Percentiles rank a stretch among this genome's conserved stretches.
phyloP scores from a whole-genome alignment of 2,329 filamentous ascomycete genomes.

The Pestalotiopsis sp. region DNA sequence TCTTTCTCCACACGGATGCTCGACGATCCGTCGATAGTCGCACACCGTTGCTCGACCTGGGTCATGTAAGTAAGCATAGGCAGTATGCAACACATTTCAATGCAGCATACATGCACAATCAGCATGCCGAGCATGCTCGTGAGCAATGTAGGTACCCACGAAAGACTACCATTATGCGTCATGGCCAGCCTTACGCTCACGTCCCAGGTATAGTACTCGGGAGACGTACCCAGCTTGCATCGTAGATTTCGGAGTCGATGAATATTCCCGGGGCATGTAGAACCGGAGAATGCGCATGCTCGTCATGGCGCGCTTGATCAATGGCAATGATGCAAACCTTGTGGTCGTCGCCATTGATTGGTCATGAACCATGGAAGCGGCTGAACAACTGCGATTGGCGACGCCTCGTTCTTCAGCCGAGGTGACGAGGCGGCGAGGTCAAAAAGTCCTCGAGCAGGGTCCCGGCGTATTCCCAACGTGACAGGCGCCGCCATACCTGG shows the following conservation, averaged over 20 bases:
- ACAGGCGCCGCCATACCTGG: not conserved
- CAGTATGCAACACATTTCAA: not conserved
- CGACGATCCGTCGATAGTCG: conserved; percentile 4
- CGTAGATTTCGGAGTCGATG: no score
- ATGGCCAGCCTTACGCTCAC: no score
- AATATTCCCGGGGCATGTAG: not conserved
- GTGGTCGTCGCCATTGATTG: not conserved
- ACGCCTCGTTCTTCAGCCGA: not conserved
- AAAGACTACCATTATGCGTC: no score
- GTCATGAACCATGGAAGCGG: not conserved
- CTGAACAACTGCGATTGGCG: not conserved
- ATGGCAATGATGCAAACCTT: not conserved
- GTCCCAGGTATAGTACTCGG: no score
- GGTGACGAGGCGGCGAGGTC: not conserved
- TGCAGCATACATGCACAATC: not conserved
- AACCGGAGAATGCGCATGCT: not conserved
- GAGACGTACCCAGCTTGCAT: no score
- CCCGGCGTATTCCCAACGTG: not conserved
- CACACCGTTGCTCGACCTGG: not conserved
- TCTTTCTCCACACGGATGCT: not conserved
- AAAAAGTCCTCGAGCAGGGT: not conserved
- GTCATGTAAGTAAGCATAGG: not conserved
- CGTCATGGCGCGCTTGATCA: not conserved
- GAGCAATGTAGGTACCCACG: not conserved
- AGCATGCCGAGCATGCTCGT: not conserved